Percentiles rank a stretch among this genome's conserved stretches.
Conservation (phyloP, 441 rosid genomes). For the Adansonia madagascariensis region DNA sequence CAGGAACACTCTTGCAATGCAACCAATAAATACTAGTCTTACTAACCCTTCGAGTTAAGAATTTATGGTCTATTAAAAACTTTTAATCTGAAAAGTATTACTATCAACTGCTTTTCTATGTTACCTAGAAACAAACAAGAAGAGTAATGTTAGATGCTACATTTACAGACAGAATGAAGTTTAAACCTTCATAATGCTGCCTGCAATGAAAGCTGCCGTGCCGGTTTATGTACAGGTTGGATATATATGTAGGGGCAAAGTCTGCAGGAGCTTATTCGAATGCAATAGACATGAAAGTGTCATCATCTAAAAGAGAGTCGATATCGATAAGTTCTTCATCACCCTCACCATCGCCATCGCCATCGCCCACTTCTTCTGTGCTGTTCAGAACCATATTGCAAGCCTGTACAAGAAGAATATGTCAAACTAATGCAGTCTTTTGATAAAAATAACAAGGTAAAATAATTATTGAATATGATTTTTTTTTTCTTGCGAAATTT, state of each 20-base stretch:
- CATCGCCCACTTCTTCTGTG: conserved; percentile 42
- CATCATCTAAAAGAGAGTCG: conserved; percentile 70
- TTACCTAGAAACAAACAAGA: conserved; percentile 1
- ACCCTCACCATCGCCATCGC: conserved; percentile 34
- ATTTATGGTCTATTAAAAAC: background rate
- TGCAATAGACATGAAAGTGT: conserved; percentile 60
- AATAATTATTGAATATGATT: background rate
- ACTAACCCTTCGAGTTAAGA: background rate
- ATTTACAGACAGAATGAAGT: conserved; percentile 40
- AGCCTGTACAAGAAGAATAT: conserved; percentile 32
- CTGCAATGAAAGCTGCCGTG: background rate
- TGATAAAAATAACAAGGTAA: background rate
- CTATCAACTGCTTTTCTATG: background rate
- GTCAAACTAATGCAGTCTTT: background rate
- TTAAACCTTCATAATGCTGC: conserved; percentile 36
- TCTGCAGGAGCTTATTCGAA: conserved; percentile 41
- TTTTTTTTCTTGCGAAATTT: background rate
- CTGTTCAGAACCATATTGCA: conserved; percentile 36
- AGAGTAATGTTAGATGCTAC: conserved; percentile 29
- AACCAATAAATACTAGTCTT: background rate
- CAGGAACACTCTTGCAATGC: background rate
- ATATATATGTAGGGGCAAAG: background rate
- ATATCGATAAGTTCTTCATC: conserved; percentile 54
- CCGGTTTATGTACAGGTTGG: conserved; percentile 35
- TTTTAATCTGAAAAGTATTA: background rate